Evolutionary conservation across 495 filamentous ascomycete genomes (phyloP), one percentile per base, ranked within the genome.

Genomic region (Bathelium albidoporum): DNA sequence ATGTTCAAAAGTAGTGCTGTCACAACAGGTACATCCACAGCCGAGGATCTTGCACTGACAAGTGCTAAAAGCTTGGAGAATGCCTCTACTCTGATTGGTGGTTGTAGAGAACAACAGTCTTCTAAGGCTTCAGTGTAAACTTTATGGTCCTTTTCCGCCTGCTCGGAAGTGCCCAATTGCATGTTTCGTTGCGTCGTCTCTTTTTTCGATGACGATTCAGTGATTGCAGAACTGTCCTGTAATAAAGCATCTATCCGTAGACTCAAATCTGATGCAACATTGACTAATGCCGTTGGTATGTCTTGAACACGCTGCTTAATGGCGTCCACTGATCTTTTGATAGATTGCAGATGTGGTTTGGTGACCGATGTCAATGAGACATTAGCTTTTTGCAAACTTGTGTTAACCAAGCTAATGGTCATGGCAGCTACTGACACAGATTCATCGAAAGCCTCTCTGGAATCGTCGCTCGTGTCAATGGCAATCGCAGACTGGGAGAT

Each of bases 61-160:
- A 95, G 74, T 32, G 77, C 76, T 0, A 84, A 83, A 18, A 95
- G 74, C 0, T 90, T 80, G 24, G 86, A 85, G 39, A 95, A 82
- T 11, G 89, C 90, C 71, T 94, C 88, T 4, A 84, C 86, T 32
- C 89, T 84, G 11, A 92, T 85, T 0, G 90, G 90, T 7, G 89
- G 82, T 0, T 89, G 84, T 0, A 86, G 82, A 61, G 90, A 89
- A 22, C 85, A 86, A 61, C 94, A 84, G 69, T 92, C 89, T 0
- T 80, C 82, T 32, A 94, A 76, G 5, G 88, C 89, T 20, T 88
- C 79, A 59, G 77, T 81, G 67, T 94, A 89, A 0, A 80, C 86
- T 61, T 89, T 86, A 32, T 84, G 81, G 68, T 91, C 87, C 62
- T 86, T 20, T 7, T 55, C 49, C 5, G 20, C 9, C 4, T 5